Evolutionary conservation across 192 early-diverging fungal species (phyloP), one percentile per base, ranked within the genome.

Genomic region (Linnemannia zychae): DNA sequence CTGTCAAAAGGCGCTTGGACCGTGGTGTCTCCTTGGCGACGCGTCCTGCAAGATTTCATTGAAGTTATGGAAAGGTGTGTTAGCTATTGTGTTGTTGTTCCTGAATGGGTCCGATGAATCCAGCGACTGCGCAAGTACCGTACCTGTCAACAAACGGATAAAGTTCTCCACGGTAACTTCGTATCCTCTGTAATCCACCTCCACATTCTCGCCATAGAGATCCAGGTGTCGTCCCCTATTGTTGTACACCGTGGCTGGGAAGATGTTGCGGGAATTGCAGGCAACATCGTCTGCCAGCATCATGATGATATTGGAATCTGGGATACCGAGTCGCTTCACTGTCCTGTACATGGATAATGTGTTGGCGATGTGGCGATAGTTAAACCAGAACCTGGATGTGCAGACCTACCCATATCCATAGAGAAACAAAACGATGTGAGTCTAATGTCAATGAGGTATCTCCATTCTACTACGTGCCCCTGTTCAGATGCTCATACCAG

Each of bases 261-360:
- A 95, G 44, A 91, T 92, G 86, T 99, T 99, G 69, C 99, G 92
- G 4, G 98, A 90, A 84, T 99, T 99, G 90, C 99, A 99, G 0
- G 98, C 97, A n/a, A 98, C 95, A 87, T 99, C 99, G 85, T 99
- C 99, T 2, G 98, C 96, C 9, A 99, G 93, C 98, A 99, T 99
- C n/a, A 99, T 93, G 65, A 99, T 97, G 81, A 99, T 99, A 89
- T 98, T 97, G 13, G 96, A 97, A 87, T 99, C 99, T 0, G 99
- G 99, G 75, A 99, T 99, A 33, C 99, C 99, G 37, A 99, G 92
- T 34, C 97, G 93, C 79, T 99, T 98, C 36, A 99, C 97, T 12
- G 97, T 98, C n/a, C 97, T 93, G 89, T 99, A 99, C 90, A 99
- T 98, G 24, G 98, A 98, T 34, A 99, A 90, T 13, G 98, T 97